These are phyloP conservation scores for Leptographium procerum DNA, from an alignment of 2,329 filamentous ascomycete genomes.

Conservation along the genomic window DNA sequence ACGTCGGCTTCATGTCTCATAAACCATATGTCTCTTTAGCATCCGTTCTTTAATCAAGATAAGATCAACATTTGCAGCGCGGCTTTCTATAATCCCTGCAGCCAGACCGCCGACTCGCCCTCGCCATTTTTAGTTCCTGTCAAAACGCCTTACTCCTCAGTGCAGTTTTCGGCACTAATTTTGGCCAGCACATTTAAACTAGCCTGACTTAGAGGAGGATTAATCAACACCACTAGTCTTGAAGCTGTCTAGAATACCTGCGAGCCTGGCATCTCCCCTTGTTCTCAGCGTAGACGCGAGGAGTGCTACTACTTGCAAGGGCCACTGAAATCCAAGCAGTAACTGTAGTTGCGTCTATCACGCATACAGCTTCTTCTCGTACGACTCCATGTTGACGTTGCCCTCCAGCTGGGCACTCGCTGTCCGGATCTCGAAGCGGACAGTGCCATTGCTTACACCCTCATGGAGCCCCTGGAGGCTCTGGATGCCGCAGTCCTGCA, in stretches of 20 bases:
- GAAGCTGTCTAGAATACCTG: background rate
- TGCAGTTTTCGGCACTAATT: background rate
- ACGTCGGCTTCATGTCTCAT: background rate
- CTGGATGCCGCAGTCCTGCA: constrained; percentile 87
- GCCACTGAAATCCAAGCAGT: too few species aligned
- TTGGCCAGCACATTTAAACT: background rate
- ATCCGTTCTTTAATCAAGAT: background rate
- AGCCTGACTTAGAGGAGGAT: background rate
- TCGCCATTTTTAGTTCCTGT: background rate
- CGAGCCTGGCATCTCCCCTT: background rate
- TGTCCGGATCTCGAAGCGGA: constrained; percentile 89
- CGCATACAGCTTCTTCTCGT: constrained; percentile 99
- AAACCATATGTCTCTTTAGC: background rate
- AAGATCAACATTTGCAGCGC: background rate
- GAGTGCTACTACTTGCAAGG: background rate
- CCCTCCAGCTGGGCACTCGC: constrained; percentile 93
- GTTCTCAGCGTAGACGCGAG: background rate
- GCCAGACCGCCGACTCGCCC: background rate
- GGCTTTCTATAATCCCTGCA: background rate
- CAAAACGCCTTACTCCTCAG: background rate
- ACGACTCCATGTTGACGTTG: constrained; percentile 96
- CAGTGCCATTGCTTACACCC: constrained; percentile 58
- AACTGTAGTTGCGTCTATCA: constrained; percentile 28
- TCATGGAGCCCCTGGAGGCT: constrained; percentile 69
- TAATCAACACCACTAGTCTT: background rate